These are phyloP conservation scores for Haplosporangium sp. DNA, from an alignment of 371 early-diverging fungal genomes.

Conservation along the genomic window DNA sequence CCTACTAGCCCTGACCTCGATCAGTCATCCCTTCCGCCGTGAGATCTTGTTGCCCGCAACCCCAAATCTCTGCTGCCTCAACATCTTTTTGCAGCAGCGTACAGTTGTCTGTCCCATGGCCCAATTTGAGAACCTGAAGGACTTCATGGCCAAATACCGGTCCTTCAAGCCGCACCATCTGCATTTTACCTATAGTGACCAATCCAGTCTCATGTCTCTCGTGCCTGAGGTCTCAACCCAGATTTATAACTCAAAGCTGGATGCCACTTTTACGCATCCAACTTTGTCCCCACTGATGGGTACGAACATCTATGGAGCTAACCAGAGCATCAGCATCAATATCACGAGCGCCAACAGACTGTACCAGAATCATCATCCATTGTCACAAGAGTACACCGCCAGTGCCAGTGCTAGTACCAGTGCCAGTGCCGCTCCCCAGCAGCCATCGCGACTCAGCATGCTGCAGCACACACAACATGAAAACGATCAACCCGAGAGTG, in stretches of 20 bases:
- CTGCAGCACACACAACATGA: conserved; percentile 27
- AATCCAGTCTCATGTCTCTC: conserved; percentile 40
- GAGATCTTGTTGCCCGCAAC: conserved; percentile 44
- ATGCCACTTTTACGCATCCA: conserved; percentile 24
- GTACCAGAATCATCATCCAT: conserved; percentile 36
- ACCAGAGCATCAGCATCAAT: conserved; percentile 48
- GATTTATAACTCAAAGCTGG: conserved; percentile 45
- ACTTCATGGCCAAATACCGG: conserved; percentile 51
- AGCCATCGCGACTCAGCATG: background rate
- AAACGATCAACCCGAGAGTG: conserved; percentile 19
- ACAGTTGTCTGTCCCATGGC: conserved; percentile 47
- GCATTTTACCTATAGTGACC: conserved; percentile 49
- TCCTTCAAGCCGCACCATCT: conserved; percentile 43
- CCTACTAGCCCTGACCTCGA: conserved; percentile 25
- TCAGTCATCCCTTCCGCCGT: conserved; percentile 29
- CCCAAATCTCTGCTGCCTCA: conserved; percentile 33
- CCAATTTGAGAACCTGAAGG: conserved; percentile 49
- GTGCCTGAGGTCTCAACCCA: conserved; percentile 27
- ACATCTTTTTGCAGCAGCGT: conserved; percentile 29
- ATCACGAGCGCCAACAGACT: conserved; percentile 30
- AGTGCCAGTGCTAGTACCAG: background rate
- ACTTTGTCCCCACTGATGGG: conserved; percentile 29
- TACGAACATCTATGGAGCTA: conserved; percentile 26
- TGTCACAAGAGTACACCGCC: conserved; percentile 3
- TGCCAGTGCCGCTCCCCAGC: background rate